Evolutionary conservation across 2,329 filamentous ascomycete species (phyloP).

Genomic region (Scortechinia acanthostroma): DNA sequence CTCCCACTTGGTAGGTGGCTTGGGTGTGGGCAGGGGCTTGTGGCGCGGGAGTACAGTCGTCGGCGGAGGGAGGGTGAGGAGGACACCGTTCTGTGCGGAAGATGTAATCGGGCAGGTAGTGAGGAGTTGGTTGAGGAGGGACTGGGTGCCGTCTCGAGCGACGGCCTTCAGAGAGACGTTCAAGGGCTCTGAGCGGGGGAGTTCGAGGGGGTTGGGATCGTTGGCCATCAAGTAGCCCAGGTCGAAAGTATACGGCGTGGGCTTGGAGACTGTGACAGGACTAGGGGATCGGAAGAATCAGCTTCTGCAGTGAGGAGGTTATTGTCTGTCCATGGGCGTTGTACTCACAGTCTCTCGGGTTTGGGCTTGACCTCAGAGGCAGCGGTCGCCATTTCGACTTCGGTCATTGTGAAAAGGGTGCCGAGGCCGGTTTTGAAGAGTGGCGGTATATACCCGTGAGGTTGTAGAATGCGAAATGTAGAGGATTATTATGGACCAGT

Average conservation of each 20-base stretch:
- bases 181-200: conserved; percentile 23
- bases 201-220: conserved; percentile 54
- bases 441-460: no score
- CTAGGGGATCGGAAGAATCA: not conserved
- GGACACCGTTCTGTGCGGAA: conserved; percentile 33
- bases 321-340: not conserved
- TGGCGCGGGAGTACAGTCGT: conserved; percentile 50
- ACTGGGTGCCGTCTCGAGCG: conserved; percentile 58
- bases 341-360: not conserved
- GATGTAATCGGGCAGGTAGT: conserved; percentile 54
- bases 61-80: conserved; percentile 47
- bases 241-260: conserved; percentile 62
- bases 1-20: conserved; percentile 63
- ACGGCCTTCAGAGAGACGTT: conserved; percentile 41
- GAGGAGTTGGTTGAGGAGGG: conserved; percentile 60
- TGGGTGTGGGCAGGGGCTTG: conserved; percentile 57
- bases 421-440: no score
- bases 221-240: conserved; percentile 56
- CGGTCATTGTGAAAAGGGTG: not conserved
- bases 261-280: conserved; percentile 35
- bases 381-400: not conserved
- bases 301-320: not conserved
- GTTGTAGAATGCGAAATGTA: no score
- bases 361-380: not conserved
- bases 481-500: no score